Evolutionary conservation across 2,329 filamentous ascomycete genomes (phyloP).

Genomic region (Xylaria sp.): DNA sequence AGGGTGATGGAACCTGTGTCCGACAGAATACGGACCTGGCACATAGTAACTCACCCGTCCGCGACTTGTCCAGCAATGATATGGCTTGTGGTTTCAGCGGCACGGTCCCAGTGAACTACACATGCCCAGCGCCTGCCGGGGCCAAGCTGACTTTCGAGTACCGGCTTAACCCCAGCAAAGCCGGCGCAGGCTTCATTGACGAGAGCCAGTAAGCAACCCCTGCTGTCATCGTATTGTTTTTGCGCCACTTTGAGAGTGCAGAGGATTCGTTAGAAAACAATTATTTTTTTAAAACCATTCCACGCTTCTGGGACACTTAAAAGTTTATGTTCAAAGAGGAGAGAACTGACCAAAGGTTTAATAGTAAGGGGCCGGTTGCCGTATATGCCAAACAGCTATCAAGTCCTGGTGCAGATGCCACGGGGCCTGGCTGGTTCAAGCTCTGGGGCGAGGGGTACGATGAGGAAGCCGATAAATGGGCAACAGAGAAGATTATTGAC

Average conservation of each 20-base stretch:
- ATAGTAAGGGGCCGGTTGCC: slow-evolving; percentile 68
- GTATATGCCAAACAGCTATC: slow-evolving; percentile 77
- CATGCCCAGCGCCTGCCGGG: slow-evolving; percentile 61
- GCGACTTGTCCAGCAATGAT: slow-evolving; percentile 65
- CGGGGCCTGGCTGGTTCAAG: slow-evolving; percentile 80
- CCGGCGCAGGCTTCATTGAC: slow-evolving; percentile 66
- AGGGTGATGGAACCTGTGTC: slow-evolving; percentile 77
- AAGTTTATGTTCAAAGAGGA: background rate
- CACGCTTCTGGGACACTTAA: background rate
- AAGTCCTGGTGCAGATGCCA: slow-evolving; percentile 58
- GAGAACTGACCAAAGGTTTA: background rate
- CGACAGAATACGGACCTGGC: slow-evolving; percentile 67
- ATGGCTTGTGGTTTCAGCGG: slow-evolving; percentile 73
- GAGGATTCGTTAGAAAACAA: background rate
- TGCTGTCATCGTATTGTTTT: too few species aligned
- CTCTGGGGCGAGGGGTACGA: slow-evolving; percentile 77
- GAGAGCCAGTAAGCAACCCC: slow-evolving; percentile 47
- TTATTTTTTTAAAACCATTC: background rate
- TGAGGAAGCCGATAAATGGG: slow-evolving; percentile 66
- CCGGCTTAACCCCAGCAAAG: slow-evolving; percentile 66
- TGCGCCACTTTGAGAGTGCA: background rate
- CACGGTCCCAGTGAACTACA: slow-evolving; percentile 56
- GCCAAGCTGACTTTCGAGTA: slow-evolving; percentile 74
- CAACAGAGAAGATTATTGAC: slow-evolving; percentile 72
- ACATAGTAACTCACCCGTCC: slow-evolving; percentile 67